Evolutionary conservation across 345 rosid species (phyloP).

Genomic region (Brassica juncea): DNA sequence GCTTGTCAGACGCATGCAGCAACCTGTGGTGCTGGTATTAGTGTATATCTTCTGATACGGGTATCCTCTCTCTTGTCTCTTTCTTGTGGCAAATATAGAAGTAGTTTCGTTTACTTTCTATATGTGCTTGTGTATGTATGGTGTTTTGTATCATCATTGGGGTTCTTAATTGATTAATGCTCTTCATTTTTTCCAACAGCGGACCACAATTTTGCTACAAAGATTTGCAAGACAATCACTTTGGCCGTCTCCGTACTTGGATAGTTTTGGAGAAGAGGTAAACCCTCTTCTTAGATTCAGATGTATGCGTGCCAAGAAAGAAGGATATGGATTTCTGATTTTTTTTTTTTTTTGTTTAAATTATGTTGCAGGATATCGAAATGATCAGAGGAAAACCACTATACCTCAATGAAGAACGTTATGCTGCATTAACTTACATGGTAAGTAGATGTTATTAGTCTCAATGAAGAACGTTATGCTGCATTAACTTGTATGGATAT

Average conservation of each 20-base stretch:
- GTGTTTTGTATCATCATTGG: slow-evolving; percentile 8
- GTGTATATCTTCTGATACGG: slow-evolving; percentile 81
- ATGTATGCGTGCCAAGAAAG: not conserved
- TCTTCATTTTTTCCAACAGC: slow-evolving; percentile 45
- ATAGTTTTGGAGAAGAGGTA: slow-evolving; percentile 97
- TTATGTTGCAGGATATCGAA: slow-evolving; percentile 61
- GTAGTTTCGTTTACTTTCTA: not conserved
- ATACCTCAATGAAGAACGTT: slow-evolving; percentile 91
- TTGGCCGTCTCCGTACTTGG: slow-evolving; percentile 97
- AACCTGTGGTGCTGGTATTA: slow-evolving; percentile 80
- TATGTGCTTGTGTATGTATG: not conserved
- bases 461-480: not conserved
- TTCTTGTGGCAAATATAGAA: not conserved
- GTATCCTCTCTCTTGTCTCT: slow-evolving; percentile 41
- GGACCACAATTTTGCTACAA: slow-evolving; percentile 77
- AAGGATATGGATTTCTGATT: not conserved
- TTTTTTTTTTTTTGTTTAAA: not conserved
- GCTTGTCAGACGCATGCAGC: slow-evolving; percentile 68
- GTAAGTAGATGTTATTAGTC: slow-evolving; percentile 44
- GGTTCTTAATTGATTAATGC: slow-evolving; percentile 9
- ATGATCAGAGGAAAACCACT: slow-evolving; percentile 84
- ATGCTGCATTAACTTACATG: slow-evolving; percentile 81
- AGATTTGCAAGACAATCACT: slow-evolving; percentile 78
- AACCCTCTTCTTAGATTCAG: not conserved
- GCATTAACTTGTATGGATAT: not conserved